Evolutionary conservation across 768 basidiomycete genomes (phyloP).

Genomic region (Multifurca ochricompacta): DNA sequence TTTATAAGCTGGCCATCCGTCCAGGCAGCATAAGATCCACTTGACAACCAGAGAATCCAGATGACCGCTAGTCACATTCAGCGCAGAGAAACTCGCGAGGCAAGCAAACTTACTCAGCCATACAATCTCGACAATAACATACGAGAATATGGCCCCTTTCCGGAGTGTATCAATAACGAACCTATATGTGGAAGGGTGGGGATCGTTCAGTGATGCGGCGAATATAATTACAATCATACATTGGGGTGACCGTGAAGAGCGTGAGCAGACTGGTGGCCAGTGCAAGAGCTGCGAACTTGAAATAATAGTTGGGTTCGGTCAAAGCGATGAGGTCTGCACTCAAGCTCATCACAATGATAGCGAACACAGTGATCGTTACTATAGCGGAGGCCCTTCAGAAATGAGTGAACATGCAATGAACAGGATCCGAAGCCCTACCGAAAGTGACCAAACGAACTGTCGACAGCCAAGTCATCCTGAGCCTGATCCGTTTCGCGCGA

Average conservation of each 20-base stretch:
- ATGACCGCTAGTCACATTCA: slow-evolving; percentile 25
- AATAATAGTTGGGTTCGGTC: slow-evolving; percentile 16
- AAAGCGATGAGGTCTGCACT: slow-evolving; percentile 26
- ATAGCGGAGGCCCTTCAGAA: not conserved
- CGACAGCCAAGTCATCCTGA: not conserved
- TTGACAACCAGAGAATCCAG: slow-evolving; percentile 35
- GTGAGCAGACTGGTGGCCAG: slow-evolving; percentile 27
- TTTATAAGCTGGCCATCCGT: not conserved
- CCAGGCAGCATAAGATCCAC: slow-evolving; percentile 27
- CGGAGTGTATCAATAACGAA: slow-evolving; percentile 30
- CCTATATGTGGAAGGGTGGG: slow-evolving; percentile 22
- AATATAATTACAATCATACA: slow-evolving; percentile 19
- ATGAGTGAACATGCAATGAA: no score
- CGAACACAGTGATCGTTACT: slow-evolving; percentile 22
- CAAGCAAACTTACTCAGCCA: slow-evolving; percentile 30
- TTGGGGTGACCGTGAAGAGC: slow-evolving; percentile 26
- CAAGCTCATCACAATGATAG: slow-evolving; percentile 29
- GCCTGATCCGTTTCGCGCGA: not conserved
- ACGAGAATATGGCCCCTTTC: slow-evolving; percentile 33
- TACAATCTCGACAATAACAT: slow-evolving; percentile 31
- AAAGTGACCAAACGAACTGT: not conserved
- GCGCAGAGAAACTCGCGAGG: not conserved
- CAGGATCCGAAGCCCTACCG: not conserved
- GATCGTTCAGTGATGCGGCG: not conserved
- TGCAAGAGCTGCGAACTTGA: slow-evolving; percentile 25